These are phyloP conservation scores for Ceratonia siliqua DNA, from an alignment of 306 rosid species.

Conservation along the genomic window DNA sequence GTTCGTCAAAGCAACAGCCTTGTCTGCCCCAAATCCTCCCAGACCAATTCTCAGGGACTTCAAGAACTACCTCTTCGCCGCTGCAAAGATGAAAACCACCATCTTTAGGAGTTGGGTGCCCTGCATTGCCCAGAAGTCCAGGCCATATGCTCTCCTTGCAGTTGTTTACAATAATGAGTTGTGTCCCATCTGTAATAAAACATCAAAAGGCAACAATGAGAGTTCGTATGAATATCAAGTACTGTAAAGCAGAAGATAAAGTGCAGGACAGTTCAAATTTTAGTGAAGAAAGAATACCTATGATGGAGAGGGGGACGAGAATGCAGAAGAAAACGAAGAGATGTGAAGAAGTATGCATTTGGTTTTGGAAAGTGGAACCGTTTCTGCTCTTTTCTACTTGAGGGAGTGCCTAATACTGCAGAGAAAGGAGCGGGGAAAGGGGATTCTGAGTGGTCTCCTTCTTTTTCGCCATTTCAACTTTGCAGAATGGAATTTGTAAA, in stretches of 20 bases:
- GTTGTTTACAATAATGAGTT: constrained; percentile 59
- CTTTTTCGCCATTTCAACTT: constrained; percentile 40
- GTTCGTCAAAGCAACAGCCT: constrained; percentile 56
- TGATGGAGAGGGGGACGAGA: constrained; percentile 41
- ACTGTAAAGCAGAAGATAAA: not conserved
- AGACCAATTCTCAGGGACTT: constrained; percentile 62
- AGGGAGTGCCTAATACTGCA: not conserved
- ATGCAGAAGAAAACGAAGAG: constrained; percentile 32
- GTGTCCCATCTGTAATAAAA: constrained; percentile 50
- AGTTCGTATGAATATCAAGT: not conserved
- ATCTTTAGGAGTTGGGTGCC: constrained; percentile 43
- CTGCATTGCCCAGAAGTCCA: constrained; percentile 52
- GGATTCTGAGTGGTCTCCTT: constrained; percentile 20
- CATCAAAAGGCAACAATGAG: not conserved
- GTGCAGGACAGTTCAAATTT: not conserved
- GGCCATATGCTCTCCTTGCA: constrained; percentile 68
- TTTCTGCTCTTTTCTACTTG: not conserved
- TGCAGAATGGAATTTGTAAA: not conserved
- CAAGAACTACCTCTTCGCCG: constrained; percentile 46
- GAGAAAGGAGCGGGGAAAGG: not conserved
- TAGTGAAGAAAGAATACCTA: constrained; percentile 29
- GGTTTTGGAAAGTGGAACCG: not conserved
- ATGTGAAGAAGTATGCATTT: constrained; percentile 47
- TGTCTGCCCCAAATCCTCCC: constrained; percentile 83
- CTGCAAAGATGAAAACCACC: constrained; percentile 60